These are phyloP conservation scores for Mycena filopes DNA, from an alignment of 768 basidiomycete species.

Conservation along the genomic window DNA sequence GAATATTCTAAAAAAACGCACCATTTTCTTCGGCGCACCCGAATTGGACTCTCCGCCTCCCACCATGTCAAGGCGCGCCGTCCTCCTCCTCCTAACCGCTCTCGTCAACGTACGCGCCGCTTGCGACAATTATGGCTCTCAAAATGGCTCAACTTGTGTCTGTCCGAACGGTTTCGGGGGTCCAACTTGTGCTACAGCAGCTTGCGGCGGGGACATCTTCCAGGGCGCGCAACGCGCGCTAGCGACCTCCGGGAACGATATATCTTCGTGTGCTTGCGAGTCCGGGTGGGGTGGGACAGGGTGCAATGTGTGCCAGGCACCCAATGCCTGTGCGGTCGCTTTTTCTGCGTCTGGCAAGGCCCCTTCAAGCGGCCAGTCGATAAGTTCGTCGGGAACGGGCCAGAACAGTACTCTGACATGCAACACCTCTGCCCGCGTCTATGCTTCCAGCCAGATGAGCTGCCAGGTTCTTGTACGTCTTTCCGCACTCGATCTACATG, in stretches of 20 bases:
- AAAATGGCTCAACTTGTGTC: conserved; percentile 67
- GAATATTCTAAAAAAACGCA: not conserved
- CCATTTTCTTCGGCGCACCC: not conserved
- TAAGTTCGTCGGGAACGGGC: conserved; percentile 41
- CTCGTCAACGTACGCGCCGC: conserved; percentile 41
- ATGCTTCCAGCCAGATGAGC: conserved; percentile 83
- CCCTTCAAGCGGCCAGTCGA: conserved; percentile 42
- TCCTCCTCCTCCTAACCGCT: conserved; percentile 17
- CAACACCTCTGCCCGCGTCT: conserved; percentile 76
- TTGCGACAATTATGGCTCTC: conserved; percentile 78
- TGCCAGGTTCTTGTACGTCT: conserved; percentile 76
- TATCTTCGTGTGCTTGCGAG: conserved; percentile 75
- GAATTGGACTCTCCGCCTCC: not conserved
- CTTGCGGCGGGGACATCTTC: conserved; percentile 86
- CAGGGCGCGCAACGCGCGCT: conserved; percentile 72
- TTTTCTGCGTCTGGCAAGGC: conserved; percentile 56
- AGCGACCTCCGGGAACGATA: conserved; percentile 63
- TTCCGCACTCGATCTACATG: too few species aligned
- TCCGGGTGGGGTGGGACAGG: conserved; percentile 81
- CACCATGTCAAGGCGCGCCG: conserved; percentile 18
- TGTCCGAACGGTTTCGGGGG: conserved; percentile 90
- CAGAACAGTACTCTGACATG: conserved; percentile 79
- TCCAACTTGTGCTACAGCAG: conserved; percentile 70
- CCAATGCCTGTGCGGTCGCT: conserved; percentile 75
- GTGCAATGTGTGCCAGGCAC: conserved; percentile 81